Conservation (phyloP, 1,284 basidiomycete species). For the Kwoniella shivajii region DNA sequence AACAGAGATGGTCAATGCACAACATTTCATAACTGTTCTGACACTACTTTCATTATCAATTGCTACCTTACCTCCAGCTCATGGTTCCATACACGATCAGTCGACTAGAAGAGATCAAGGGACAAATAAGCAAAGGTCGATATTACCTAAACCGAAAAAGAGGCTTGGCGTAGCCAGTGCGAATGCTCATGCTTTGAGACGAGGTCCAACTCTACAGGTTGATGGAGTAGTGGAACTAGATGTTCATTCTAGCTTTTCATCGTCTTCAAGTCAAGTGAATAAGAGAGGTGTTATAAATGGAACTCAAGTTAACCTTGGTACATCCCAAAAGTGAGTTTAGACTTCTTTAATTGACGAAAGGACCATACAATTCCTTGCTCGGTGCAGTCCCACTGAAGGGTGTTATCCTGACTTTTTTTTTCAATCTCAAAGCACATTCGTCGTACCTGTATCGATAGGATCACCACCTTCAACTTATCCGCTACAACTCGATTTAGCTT, state of each 20-base stretch:
- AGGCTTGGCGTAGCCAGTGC: neutral
- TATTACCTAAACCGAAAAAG: neutral
- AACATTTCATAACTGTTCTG: conserved; percentile 19
- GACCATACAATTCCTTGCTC: no score
- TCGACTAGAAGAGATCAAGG: neutral
- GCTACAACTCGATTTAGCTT: conserved; percentile 49
- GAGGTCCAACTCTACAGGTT: neutral
- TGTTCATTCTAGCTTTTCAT: neutral
- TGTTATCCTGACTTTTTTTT: no score
- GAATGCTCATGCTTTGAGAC: neutral
- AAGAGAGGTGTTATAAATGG: conserved; percentile 16
- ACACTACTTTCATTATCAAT: conserved; percentile 24
- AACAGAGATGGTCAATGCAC: conserved; percentile 13
- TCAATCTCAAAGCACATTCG: conserved; percentile 34
- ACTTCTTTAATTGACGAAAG: no score
- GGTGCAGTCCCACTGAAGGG: no score
- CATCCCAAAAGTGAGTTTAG: conserved; percentile 20
- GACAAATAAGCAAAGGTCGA: neutral
- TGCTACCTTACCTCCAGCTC: conserved; percentile 6
- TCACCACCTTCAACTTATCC: conserved; percentile 42
- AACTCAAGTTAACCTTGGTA: conserved; percentile 18
- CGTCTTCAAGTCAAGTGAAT: neutral
- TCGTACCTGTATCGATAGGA: conserved; percentile 44
- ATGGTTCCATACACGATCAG: neutral
- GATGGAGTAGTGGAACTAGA: conserved; percentile 15